Base-by-base conservation (phyloP, 345 rosid genomes). In the Microcos paniculata region DNA sequence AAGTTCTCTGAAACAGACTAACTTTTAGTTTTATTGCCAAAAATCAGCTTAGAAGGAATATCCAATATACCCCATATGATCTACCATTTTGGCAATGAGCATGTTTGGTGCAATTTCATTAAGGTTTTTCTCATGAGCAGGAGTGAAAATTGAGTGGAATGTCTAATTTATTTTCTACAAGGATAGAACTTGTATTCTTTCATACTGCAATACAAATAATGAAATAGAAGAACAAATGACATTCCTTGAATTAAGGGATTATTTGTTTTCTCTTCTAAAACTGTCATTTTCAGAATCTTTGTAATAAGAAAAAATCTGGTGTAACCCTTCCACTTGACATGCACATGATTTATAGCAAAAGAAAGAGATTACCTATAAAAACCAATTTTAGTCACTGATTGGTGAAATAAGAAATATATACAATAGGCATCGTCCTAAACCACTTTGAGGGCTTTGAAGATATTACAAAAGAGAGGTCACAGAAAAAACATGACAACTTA, bases 401-500 rank as follows among this genome's bases (percentile, higher is more conserved):
- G 48, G 13, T 15, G 49, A 31, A 18, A 24, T n/a, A 35, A 74
- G 31, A 13, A 67, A 48, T 33, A 58, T 49, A 23, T 24, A 38
- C 5, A 28, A 24, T 24, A 46, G 1, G 4, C 26, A 40, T 56
- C 8, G 16, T 62, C 45, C 12, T 33, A 14, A 43, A 49, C 30
- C 24, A 40, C 65, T 13, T 61, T 21, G 68, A 68, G 57, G 45
- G 70, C 30, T 28, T 15, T 18, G 0, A 53, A 72, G 38, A 42
- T 23, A 59, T 57, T 9, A 52, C 1, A 28, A 45, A 30, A 76
- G 16, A 74, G 1, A 28, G 40, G 49, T 79, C 38, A 69, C 67
- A 71, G 43, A 49, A 43, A 64, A 58, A 74, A 23, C 78, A 59
- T 65, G 35, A 53, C 38, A 76, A 86, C 87, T 78, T 40, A 94